These are phyloP conservation scores for Didymella arachidicola DNA, from an alignment of 2,329 filamentous ascomycete species.

Conservation along the genomic window DNA sequence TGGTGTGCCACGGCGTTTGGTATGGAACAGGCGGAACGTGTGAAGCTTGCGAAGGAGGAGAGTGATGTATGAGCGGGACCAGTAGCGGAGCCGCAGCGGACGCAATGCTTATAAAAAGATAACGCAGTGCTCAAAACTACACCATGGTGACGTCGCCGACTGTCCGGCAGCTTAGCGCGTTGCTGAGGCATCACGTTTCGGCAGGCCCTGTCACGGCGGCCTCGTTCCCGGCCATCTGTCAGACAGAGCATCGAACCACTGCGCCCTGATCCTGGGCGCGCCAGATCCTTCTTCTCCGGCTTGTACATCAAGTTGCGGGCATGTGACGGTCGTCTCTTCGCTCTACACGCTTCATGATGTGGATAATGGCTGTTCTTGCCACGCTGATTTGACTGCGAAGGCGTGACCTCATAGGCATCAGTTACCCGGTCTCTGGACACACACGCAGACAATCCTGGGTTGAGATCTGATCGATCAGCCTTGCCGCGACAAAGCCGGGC, in stretches of 20 bases:
- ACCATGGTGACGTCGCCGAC: slow-evolving; percentile 51
- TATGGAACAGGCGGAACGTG: background rate
- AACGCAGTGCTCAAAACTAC: slow-evolving; percentile 33
- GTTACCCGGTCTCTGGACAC: slow-evolving; percentile 2
- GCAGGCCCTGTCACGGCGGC: slow-evolving; percentile 35
- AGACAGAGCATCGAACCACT: slow-evolving; percentile 29
- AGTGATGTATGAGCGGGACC: slow-evolving; percentile 9
- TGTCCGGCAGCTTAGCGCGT: slow-evolving; percentile 28
- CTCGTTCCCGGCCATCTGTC: slow-evolving; percentile 11
- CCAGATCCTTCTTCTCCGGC: slow-evolving; percentile 12
- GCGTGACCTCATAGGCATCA: slow-evolving; percentile 12
- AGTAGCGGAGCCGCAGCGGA: slow-evolving; percentile 22
- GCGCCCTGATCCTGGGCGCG: slow-evolving; percentile 24
- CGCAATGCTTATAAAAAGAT: slow-evolving; percentile 40
- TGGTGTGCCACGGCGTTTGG: background rate
- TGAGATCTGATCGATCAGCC: slow-evolving; percentile 8
- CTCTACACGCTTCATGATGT: background rate
- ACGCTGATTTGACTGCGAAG: background rate
- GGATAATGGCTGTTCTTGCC: background rate
- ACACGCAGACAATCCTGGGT: slow-evolving; percentile 6
- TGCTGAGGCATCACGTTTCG: slow-evolving; percentile 37
- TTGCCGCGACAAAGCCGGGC: slow-evolving; percentile 26
- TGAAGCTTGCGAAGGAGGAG: background rate
- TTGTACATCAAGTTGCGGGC: background rate
- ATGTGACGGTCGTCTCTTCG: slow-evolving; percentile 12